A percentile compares a stretch with the other conserved stretches of the same genome.
phyloP scores from a whole-genome alignment of 1,284 basidiomycete species.

The Cryptococcus sp. region DNA sequence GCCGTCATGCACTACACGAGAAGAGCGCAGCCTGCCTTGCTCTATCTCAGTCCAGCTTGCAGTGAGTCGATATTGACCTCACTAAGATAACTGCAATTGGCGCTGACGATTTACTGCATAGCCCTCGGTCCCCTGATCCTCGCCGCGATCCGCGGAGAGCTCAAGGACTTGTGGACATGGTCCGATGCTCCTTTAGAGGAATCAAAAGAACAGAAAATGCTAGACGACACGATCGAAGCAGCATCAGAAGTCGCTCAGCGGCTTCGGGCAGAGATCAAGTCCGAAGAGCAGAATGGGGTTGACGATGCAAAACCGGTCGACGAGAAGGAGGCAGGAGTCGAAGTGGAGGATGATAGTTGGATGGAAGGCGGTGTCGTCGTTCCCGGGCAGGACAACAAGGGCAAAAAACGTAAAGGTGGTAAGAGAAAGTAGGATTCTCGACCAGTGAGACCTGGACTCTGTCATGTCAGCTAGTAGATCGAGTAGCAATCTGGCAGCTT shows the following conservation, averaged over 20 bases:
- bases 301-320: constrained; percentile 10
- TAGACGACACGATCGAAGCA: constrained; percentile 44
- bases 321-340: constrained; percentile 4
- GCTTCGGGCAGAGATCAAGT: constrained; percentile 25
- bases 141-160: constrained; percentile 49
- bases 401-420: constrained; percentile 60
- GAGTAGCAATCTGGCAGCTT: too few species aligned
- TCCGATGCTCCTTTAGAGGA: constrained; percentile 32
- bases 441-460: too few species aligned
- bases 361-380: constrained; percentile 38
- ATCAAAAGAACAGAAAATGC: constrained; percentile 19
- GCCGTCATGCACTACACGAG: constrained; percentile 79
- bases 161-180: constrained; percentile 43
- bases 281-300: constrained; percentile 13
- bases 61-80: too few species aligned
- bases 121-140: constrained; percentile 50
- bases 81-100: too few species aligned
- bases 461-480: too few species aligned
- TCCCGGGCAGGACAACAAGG: constrained; percentile 48
- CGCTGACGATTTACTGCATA: constrained; percentile 11
- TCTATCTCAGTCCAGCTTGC: constrained; percentile 74
- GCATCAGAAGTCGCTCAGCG: constrained; percentile 39
- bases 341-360: constrained; percentile 45
- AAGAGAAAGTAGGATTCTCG: constrained; percentile 58
- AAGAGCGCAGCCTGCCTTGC: constrained; percentile 84